Base-by-base conservation (phyloP, 495 filamentous ascomycete genomes). In the Aeminium ludgeri region DNA sequence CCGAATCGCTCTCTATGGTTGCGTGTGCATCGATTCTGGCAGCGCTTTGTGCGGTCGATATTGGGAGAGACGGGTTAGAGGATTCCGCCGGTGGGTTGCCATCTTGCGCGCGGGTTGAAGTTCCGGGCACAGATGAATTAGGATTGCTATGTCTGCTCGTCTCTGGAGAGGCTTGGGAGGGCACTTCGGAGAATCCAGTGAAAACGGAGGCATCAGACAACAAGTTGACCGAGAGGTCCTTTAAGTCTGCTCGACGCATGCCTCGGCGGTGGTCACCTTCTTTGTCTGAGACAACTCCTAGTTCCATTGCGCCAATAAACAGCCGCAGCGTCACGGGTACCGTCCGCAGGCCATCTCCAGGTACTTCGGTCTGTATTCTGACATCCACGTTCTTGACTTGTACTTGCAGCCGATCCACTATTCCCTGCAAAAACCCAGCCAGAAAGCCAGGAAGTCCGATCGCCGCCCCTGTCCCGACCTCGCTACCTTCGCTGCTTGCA, bases 381-480 rank as follows among this genome's bases (percentile, higher is more conserved):
- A 77, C 60, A 10, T 62, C 60, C 11, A 80, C 64, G 31, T 65
- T 56, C 32, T 65, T 68, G 30, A 94, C 67, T 23, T 65, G 66
- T 13, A 95, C 58, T 57, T 84, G 70, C 18, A 92, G 58, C 30
- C 86, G 73, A 53, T 95, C 84, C 25, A 73, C 64, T 41, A 95
- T 73, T 4, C 85, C 85, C 55, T 84, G 77, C 0, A 96, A 58
- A 50, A 91, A 87, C 18, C 70, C 76, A 8, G 83, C 76, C 11
- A 99, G 65, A 49, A 95, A 87, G 2, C 62, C 71, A 8, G 91
- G 91, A 6, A 96, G 60, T 1, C 78, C 78, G 11, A 91, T 52
- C 0, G 67, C 62, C 42, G 83, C 76, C 11, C 79, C 83, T 31
- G 76, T 75, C 15, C 91, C 91, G 16, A 80, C 48, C n/a, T 80